Base-by-base conservation (phyloP, 2,329 filamentous ascomycete species). In the Colletotrichum endophyticum region DNA sequence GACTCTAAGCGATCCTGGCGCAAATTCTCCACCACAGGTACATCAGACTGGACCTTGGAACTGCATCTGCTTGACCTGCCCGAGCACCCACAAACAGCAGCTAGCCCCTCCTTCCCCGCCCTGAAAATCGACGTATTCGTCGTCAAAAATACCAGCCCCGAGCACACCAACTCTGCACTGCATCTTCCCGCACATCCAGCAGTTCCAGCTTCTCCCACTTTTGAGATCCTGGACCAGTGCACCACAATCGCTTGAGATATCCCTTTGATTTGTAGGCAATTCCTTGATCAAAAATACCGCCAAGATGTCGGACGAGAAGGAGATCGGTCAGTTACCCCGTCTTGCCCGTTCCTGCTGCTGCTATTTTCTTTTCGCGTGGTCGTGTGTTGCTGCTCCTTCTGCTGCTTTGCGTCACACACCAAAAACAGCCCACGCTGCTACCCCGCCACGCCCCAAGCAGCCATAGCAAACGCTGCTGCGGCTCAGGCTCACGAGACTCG, bases 271-370 rank as follows among this genome's bases (percentile, higher is more conserved):
- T 71, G 28, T 36, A 72, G 61, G 69, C 73, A 71, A 56, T 70
- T 53, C 66, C 28, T 63, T 62, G 34, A 76, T 70, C 57, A 73
- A 77, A 75, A 73, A 72, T 36, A 70, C 74, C 71, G 81, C 82
- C 85, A 87, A 82, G 80, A 87, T 87, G 85, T 85, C 87, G 81
- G 87, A 88, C 72, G 83, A 84, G 36, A 88, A 88, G 84, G 87
- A 86, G 77, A 79, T 84, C 78, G 88, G 87, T 89, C 82, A 79
- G 86, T 85, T 72, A 34, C 62, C 32, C 49, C 66, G 28, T 27
- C 56, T 36, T 25, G 28, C 34, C 32, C 30, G 19, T 49, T n/a
- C 39, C 44, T 71, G 64, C 62, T 68, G 66, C 62, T 73, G 72
- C 67, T 39, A 16, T 62, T 44, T 16, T 53, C 36, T 34, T 62